phyloP scores from a whole-genome alignment of 2,329 filamentous ascomycete genomes.

The Aspergillus candidus region DNA sequence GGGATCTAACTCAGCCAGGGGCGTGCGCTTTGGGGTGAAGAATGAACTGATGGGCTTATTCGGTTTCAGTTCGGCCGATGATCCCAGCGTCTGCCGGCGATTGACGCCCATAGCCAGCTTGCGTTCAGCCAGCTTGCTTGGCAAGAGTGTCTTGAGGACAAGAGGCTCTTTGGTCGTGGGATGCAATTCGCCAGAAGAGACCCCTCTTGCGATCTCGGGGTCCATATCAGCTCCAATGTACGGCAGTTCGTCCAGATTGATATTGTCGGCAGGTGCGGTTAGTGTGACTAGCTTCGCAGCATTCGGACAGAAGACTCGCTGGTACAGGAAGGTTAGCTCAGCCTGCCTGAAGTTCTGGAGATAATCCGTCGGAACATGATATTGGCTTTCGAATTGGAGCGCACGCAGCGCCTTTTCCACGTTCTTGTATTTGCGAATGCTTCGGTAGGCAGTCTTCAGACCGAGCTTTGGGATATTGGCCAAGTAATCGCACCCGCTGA shows the following conservation, averaged over 20 bases:
- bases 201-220: slow-evolving; percentile 60
- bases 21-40: slow-evolving; percentile 58
- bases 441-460: slow-evolving; percentile 85
- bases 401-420: slow-evolving; percentile 76
- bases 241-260: slow-evolving; percentile 64
- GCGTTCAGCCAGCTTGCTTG: slow-evolving; percentile 19
- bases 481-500: slow-evolving; percentile 97
- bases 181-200: slow-evolving; percentile 77
- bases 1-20: slow-evolving; percentile 61
- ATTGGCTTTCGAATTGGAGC: slow-evolving; percentile 84
- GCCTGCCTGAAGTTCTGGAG: slow-evolving; percentile 75
- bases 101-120: slow-evolving; percentile 31
- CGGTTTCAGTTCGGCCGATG: slow-evolving; percentile 52
- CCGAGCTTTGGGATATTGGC: slow-evolving; percentile 77
- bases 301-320: slow-evolving; percentile 84
- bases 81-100: slow-evolving; percentile 37
- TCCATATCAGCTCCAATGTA: slow-evolving; percentile 75
- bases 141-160: slow-evolving; percentile 28
- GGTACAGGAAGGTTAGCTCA: slow-evolving; percentile 87
- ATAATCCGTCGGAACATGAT: slow-evolving; percentile 73
- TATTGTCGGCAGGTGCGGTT: slow-evolving; percentile 57
- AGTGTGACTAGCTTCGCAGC: slow-evolving; percentile 67
- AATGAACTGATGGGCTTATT: slow-evolving; percentile 57
- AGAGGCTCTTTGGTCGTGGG: slow-evolving; percentile 76
- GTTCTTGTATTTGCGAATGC: slow-evolving; percentile 83